Conservation (phyloP, 306 rosid species). For the Sophora flavescens region DNA sequence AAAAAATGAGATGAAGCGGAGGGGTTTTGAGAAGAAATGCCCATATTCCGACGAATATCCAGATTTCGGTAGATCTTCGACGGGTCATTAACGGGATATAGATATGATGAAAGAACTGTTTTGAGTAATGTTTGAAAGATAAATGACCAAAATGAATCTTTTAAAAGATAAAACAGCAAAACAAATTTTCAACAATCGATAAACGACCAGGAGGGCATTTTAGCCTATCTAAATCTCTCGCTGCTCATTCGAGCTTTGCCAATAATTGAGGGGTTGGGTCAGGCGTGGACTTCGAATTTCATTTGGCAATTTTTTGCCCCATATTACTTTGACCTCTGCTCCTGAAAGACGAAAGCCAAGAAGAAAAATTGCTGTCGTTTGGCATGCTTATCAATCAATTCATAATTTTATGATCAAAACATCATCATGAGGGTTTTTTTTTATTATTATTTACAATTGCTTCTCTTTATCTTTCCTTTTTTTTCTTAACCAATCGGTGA, state of each 20-base stretch:
- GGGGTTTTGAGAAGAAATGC: no score
- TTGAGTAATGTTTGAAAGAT: no score
- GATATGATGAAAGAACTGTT: no score
- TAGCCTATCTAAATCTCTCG: not conserved
- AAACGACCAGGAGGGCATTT: no score
- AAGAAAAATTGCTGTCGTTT: conserved; percentile 23
- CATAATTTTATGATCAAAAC: conserved; percentile 23
- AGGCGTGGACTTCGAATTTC: conserved; percentile 27
- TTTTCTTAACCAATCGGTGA: not conserved
- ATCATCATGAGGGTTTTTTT: conserved; percentile 14
- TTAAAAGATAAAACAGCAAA: no score
- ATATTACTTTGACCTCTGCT: not conserved
- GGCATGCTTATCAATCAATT: conserved; percentile 28
- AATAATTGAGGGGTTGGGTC: not conserved
- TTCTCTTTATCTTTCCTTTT: not conserved
- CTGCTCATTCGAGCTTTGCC: not conserved
- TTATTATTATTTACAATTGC: not conserved
- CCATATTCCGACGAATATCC: no score
- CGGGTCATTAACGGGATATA: no score
- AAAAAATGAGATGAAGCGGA: no score
- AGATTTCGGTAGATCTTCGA: no score
- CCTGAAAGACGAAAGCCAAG: conserved; percentile 8
- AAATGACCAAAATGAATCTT: no score
- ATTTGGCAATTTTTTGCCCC: not conserved
- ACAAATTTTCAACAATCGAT: no score